A percentile compares a stretch with the other conserved stretches of the same genome.
phyloP scores from a whole-genome alignment of 192 early-diverging fungal genomes.

The Physocladia obscura region DNA sequence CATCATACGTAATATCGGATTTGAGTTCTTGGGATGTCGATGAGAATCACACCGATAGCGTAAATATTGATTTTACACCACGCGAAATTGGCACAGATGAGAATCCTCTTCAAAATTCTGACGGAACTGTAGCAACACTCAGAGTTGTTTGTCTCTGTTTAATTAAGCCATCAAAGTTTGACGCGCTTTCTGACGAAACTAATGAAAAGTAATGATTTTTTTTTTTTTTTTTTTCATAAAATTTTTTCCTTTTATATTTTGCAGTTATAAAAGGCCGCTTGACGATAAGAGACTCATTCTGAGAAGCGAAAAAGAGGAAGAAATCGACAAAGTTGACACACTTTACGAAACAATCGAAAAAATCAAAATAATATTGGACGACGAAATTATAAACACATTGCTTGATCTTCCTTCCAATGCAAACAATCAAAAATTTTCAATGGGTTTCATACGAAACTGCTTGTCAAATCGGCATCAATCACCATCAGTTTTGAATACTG shows the following conservation, averaged over 20 bases:
- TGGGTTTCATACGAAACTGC: constrained; percentile 1
- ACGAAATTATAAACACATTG: constrained; percentile 74
- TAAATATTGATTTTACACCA: constrained; percentile 56
- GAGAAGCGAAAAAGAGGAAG: constrained; percentile 29
- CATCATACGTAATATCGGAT: constrained; percentile 50
- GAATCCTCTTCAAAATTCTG: constrained; percentile 64
- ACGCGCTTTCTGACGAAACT: constrained; percentile 32
- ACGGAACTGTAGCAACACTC: constrained; percentile 68
- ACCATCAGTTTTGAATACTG: constrained; percentile 41
- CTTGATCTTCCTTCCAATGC: constrained; percentile 42
- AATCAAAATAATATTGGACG: constrained; percentile 64
- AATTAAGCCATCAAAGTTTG: constrained; percentile 42
- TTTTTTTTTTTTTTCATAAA: constrained; percentile 24
- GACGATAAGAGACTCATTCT: constrained; percentile 34
- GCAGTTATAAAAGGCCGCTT: constrained; percentile 31
- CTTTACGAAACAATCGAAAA: constrained; percentile 56
- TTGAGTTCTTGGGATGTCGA: constrained; percentile 29
- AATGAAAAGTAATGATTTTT: constrained; percentile 6
- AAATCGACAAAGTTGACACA: constrained; percentile 55
- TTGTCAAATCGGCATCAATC: constrained; percentile 3
- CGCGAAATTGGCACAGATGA: constrained; percentile 56
- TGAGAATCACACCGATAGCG: constrained; percentile 14
- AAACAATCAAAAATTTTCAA: background rate
- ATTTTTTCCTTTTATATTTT: background rate
- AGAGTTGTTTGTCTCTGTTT: constrained; percentile 67